These are phyloP conservation scores for Arthrinium puccinioides DNA, from an alignment of 2,329 filamentous ascomycete species.

Conservation along the genomic window DNA sequence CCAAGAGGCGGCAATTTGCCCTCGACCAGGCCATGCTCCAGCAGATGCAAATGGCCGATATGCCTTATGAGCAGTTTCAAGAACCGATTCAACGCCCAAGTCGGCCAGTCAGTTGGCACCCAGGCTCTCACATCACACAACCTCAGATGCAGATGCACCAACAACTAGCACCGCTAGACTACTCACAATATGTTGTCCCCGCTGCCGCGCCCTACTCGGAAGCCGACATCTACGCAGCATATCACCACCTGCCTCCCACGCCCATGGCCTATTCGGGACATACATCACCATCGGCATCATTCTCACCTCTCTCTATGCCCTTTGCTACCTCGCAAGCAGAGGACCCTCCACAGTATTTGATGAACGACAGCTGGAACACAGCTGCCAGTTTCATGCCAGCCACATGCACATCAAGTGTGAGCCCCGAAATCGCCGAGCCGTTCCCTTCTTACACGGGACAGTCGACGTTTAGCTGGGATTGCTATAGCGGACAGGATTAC, in stretches of 20 bases:
- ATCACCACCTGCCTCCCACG: constrained; percentile 42
- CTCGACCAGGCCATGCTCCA: constrained; percentile 35
- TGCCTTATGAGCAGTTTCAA: constrained; percentile 19
- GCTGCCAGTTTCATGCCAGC: constrained; percentile 23
- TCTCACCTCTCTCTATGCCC: constrained; percentile 46
- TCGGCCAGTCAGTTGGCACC: constrained; percentile 72
- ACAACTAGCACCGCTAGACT: constrained; percentile 23
- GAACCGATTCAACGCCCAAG: constrained; percentile 30
- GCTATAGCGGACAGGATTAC: constrained; percentile 35
- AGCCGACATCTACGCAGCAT: constrained; percentile 31
- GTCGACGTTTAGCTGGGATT: constrained; percentile 34
- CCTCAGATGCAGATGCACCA: constrained; percentile 24
- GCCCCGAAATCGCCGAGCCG: constrained; percentile 20
- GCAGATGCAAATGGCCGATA: constrained; percentile 22
- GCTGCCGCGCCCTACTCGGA: constrained; percentile 30
- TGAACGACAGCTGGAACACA: constrained; percentile 28
- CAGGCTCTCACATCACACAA: constrained; percentile 44
- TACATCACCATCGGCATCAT: constrained; percentile 46
- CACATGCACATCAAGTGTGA: constrained; percentile 14
- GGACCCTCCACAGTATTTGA: constrained; percentile 30
- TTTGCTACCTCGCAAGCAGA: constrained; percentile 26
- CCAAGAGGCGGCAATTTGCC: constrained; percentile 38
- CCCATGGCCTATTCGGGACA: constrained; percentile 50
- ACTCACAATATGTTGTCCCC: constrained; percentile 31
- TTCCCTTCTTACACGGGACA: constrained; percentile 21